Conservation (phyloP, 139 green algal species). For the Bryopsis sp. region DNA sequence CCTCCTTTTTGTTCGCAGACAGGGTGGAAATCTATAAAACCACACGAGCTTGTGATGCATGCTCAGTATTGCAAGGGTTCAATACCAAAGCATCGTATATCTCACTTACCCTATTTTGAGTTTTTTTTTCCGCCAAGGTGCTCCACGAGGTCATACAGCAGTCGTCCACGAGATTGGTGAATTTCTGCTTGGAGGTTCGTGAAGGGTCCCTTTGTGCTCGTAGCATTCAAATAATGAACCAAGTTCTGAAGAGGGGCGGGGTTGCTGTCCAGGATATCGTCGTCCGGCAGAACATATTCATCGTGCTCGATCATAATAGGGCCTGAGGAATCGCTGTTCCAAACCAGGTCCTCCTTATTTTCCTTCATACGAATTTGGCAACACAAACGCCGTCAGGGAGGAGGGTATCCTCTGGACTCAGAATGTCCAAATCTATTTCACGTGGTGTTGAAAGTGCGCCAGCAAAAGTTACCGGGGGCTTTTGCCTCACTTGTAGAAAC, state of each 20-base stretch:
- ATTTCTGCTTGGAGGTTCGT: conserved; percentile 39
- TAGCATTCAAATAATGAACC: conserved; percentile 40
- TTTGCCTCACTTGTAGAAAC: conserved; percentile 48
- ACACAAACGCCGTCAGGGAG: too few species aligned
- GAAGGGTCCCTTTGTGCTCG: conserved; percentile 29
- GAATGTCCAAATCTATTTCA: too few species aligned
- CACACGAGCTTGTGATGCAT: too few species aligned
- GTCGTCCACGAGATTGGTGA: conserved; percentile 36
- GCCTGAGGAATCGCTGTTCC: background rate
- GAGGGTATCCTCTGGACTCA: too few species aligned
- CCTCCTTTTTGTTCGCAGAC: conserved; percentile 36
- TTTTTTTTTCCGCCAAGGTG: conserved; percentile 49
- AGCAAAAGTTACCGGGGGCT: too few species aligned
- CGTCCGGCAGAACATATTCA: background rate
- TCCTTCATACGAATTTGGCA: too few species aligned
- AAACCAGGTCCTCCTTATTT: background rate
- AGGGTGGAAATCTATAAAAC: too few species aligned
- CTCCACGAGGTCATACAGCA: conserved; percentile 63
- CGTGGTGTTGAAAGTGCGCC: too few species aligned
- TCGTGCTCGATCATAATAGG: background rate
- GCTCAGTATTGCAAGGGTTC: too few species aligned
- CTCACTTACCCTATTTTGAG: too few species aligned
- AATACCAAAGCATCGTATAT: too few species aligned
- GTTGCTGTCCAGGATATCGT: conserved; percentile 11
- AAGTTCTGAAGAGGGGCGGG: background rate